phyloP scores from a whole-genome alignment of 2,329 filamentous ascomycete species.

The Talaromyces sp. region DNA sequence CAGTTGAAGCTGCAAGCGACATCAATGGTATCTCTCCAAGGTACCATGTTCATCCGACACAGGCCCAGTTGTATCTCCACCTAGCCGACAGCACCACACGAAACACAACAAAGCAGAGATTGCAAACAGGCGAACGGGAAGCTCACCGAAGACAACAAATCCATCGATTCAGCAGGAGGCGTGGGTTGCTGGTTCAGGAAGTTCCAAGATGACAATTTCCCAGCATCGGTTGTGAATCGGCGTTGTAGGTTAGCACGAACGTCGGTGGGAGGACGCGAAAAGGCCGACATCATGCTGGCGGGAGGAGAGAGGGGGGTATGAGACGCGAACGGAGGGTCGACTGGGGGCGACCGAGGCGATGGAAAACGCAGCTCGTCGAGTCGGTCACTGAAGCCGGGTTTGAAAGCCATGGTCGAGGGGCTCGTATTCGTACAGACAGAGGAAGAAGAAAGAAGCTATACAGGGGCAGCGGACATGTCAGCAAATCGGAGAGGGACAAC shows the following conservation, averaged over 20 bases:
- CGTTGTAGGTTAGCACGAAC: slow-evolving; percentile 75
- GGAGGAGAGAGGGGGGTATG: slow-evolving; percentile 72
- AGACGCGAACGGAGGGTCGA: slow-evolving; percentile 70
- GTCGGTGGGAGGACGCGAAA: slow-evolving; percentile 59
- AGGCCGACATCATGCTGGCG: slow-evolving; percentile 59
- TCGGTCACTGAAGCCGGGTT: slow-evolving; percentile 59
- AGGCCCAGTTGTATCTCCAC: background rate
- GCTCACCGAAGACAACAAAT: slow-evolving; percentile 54
- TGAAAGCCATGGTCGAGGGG: slow-evolving; percentile 58
- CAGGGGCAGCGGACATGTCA: slow-evolving; percentile 12
- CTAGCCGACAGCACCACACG: background rate
- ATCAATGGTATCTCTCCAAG: background rate
- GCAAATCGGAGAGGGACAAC: slow-evolving; percentile 1
- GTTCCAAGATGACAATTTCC: slow-evolving; percentile 72
- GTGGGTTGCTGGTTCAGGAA: slow-evolving; percentile 57
- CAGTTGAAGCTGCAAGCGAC: background rate
- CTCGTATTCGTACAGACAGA: slow-evolving; percentile 7
- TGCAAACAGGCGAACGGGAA: slow-evolving; percentile 12
- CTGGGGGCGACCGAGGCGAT: slow-evolving; percentile 71
- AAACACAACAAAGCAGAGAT: background rate
- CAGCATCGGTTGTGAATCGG: slow-evolving; percentile 89
- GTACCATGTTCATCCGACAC: background rate
- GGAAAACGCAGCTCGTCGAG: slow-evolving; percentile 80
- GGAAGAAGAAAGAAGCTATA: slow-evolving; percentile 10
- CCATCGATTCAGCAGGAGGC: slow-evolving; percentile 53